Evolutionary conservation across 2,329 filamentous ascomycete species (phyloP).

Genomic region (Colletotrichum tabaci): DNA sequence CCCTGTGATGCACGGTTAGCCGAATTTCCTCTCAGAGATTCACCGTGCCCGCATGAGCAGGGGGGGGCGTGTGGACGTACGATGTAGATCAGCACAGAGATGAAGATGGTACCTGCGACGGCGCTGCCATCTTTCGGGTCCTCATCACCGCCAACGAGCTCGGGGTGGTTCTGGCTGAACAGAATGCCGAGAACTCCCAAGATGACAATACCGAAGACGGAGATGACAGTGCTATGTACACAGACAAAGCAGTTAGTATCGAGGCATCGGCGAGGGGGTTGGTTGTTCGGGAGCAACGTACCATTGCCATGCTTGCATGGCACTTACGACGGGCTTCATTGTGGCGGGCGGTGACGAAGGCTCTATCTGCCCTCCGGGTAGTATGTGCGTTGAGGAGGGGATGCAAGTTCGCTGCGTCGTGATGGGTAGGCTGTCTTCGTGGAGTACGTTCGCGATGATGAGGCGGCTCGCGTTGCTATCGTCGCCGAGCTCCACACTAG

Average conservation of each 20-base stretch:
- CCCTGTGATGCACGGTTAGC: constrained; percentile 64
- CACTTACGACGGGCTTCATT: constrained; percentile 96
- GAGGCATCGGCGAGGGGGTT: not conserved
- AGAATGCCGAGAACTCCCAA: constrained; percentile 77
- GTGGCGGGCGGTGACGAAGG: constrained; percentile 53
- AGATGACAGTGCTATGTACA: constrained; percentile 78
- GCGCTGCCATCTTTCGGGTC: constrained; percentile 80
- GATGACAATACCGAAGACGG: constrained; percentile 76
- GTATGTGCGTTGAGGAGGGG: constrained; percentile 11
- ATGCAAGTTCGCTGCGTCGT: constrained; percentile 39
- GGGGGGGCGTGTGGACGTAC: constrained; percentile 69
- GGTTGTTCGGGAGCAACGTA: constrained; percentile 61
- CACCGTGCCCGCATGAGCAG: not conserved
- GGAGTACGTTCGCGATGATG: constrained; percentile 24
- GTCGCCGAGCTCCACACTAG: constrained; percentile 30
- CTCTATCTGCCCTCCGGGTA: not conserved
- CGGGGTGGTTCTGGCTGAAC: constrained; percentile 85
- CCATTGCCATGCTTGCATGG: constrained; percentile 96
- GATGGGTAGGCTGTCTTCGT: constrained; percentile 22
- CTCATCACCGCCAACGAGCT: constrained; percentile 82
- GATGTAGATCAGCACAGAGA: constrained; percentile 88
- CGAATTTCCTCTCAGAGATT: not conserved
- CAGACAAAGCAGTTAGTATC: constrained; percentile 9
- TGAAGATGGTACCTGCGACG: constrained; percentile 89
- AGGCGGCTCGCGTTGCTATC: constrained; percentile 28